Base-by-base conservation (phyloP, 2,329 filamentous ascomycete species). In the Talaromyces marneffei region DNA sequence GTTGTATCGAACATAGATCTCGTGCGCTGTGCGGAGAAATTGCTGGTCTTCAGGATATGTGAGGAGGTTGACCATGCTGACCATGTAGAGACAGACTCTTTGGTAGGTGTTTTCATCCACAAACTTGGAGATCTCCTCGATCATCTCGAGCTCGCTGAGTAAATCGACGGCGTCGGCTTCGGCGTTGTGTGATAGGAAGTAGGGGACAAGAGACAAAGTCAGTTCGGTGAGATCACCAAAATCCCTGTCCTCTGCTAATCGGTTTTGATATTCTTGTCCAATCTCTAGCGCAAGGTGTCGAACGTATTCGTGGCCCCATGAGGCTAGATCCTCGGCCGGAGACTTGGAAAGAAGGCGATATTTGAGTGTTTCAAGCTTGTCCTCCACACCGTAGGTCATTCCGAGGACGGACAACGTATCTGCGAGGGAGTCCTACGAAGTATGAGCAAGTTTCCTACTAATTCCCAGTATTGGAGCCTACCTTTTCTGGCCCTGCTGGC, bases 301-400 rank as follows among this genome's bases (percentile, higher is more conserved):
- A 72, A 95, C 92, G 76, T 99, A 99, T 82, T 99, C 94, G 75
- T 99, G 95, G 62, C 94, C 94, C 94, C 94, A 99, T 5, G 93
- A 96, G 61, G 88, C 90, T 71, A 99, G 91, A 76, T 99, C 94
- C 74, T 92, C 87, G 9, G 42, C 52, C 10, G 61, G 33, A 40
- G 92, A 90, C 31, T 92, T 92, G 37, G 93, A 89, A 63, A 97
- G 83, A 57, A 99, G 83, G 66, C 94, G 87, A 80, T 94, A 99
- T 79, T 96, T 97, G 70, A 99, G 85, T 55, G 94, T 97, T 76
- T 99, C 94, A 77, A 96, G 86, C 75, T 91, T 87, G 71, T 96
- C 91, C 77, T 97, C 94, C 72, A 97, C 93, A 54, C 93, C 96
- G 75, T 93, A 97, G 59, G 94, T 99, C 94, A 99, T 99, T 64